A percentile compares a stretch with the other conserved stretches of the same genome.
phyloP scores from a whole-genome alignment of 1,139 yeast genomes.

The Kazachstania sp. region DNA sequence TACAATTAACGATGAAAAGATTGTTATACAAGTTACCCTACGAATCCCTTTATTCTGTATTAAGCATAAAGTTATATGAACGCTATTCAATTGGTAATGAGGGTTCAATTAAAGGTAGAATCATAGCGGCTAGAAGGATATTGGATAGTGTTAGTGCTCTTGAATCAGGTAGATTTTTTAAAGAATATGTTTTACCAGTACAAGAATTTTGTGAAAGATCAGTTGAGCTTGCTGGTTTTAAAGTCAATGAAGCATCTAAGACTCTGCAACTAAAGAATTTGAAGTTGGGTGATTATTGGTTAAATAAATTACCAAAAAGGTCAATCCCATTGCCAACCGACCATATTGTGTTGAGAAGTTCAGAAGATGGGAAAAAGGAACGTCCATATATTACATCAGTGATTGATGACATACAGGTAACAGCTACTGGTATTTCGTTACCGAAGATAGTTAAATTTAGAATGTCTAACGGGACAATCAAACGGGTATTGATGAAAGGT shows the following conservation, averaged over 20 bases:
- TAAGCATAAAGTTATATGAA: conserved; percentile 46
- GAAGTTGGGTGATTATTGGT: conserved; percentile 50
- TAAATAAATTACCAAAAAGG: conserved; percentile 36
- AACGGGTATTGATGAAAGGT: conserved; percentile 62
- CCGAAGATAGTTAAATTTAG: conserved; percentile 65
- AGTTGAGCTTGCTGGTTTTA: conserved; percentile 44
- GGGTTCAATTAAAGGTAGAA: conserved; percentile 39
- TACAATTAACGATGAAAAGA: conserved; percentile 43
- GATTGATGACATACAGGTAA: conserved; percentile 44
- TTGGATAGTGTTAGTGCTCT: conserved; percentile 33
- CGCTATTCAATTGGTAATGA: conserved; percentile 30
- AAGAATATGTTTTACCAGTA: conserved; percentile 35
- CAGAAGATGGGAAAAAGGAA: conserved; percentile 33
- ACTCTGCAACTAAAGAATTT: conserved; percentile 34
- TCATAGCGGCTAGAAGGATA: conserved; percentile 43
- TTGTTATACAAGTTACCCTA: conserved; percentile 61
- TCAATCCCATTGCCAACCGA: conserved; percentile 65
- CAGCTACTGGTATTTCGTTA: conserved; percentile 74
- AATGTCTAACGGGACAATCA: conserved; percentile 49
- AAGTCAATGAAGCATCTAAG: conserved; percentile 26
- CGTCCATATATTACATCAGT: conserved; percentile 44
- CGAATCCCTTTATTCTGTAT: conserved; percentile 64
- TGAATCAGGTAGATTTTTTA: conserved; percentile 17
- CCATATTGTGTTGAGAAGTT: conserved; percentile 35
- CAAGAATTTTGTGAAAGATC: conserved; percentile 44